A percentile compares a stretch with the other conserved stretches of the same genome.
Conservation (phyloP, 192 early-diverging fungal species). For the Coemansia sp. region DNA sequence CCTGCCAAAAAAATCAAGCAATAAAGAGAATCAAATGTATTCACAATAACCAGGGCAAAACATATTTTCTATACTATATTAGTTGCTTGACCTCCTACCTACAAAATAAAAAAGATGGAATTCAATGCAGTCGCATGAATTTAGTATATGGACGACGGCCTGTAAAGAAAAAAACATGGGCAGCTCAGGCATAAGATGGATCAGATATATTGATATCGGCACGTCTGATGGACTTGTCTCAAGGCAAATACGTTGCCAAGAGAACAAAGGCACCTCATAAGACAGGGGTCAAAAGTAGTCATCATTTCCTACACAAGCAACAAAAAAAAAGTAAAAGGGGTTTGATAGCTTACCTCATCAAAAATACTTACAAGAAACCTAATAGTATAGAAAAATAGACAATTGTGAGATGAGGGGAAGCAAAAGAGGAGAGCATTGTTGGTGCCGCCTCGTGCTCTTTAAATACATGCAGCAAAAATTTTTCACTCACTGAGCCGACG, state of each 20-base stretch:
- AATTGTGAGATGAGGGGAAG: background rate
- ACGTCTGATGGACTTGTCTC: background rate
- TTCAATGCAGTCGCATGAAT: background rate
- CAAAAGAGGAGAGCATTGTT: background rate
- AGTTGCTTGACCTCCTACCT: no score
- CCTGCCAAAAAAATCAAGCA: background rate
- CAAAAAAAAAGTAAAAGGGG: background rate
- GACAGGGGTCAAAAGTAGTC: constrained; percentile 14
- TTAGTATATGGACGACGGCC: background rate
- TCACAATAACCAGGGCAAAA: background rate
- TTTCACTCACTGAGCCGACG: background rate
- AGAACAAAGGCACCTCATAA: constrained; percentile 1
- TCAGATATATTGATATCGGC: constrained; percentile 5
- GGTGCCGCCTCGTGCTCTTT: no score
- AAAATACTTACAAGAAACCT: background rate
- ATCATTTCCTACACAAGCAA: constrained; percentile 7
- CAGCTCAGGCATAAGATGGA: background rate
- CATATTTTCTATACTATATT: no score
- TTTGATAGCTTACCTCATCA: background rate
- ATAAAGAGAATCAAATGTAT: constrained; percentile 1
- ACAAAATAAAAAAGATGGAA: background rate
- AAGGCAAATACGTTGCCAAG: background rate
- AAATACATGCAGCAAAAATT: background rate
- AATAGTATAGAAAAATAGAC: background rate
- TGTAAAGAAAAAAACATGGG: background rate